phyloP scores from a whole-genome alignment of 2,329 filamentous ascomycete species.

The Paecilomyces dactylethromorphus region DNA sequence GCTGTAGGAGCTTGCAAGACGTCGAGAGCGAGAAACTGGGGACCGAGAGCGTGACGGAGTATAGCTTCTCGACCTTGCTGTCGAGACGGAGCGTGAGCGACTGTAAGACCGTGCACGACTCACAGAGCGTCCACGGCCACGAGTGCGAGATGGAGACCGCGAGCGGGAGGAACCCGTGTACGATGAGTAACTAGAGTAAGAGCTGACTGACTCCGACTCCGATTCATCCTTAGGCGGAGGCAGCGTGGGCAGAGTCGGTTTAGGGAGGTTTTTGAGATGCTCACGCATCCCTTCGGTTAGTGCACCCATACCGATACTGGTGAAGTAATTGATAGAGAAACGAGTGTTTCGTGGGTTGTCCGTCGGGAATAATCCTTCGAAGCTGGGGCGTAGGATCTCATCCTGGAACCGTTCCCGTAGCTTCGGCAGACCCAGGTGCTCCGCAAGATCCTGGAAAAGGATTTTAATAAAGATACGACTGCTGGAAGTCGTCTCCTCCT shows the following conservation, averaged over 20 bases:
- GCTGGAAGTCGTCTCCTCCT: constrained; percentile 93
- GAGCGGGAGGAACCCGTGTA: constrained; percentile 46
- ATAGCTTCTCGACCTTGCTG: constrained; percentile 23
- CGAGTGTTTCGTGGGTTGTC: constrained; percentile 86
- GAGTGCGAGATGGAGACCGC: constrained; percentile 14
- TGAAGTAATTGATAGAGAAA: constrained; percentile 99
- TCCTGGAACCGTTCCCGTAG: constrained; percentile 71
- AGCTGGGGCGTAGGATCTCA: constrained; percentile 67
- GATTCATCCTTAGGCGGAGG: constrained; percentile 51
- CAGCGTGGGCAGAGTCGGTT: constrained; percentile 68
- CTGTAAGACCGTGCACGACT: constrained; percentile 23
- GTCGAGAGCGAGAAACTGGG: constrained; percentile 21
- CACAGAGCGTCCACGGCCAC: constrained; percentile 12
- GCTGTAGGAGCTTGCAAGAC: constrained; percentile 26
- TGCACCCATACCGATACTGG: constrained; percentile 90
- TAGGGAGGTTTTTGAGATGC: constrained; percentile 80
- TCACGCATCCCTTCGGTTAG: constrained; percentile 95
- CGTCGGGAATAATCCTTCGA: constrained; percentile 81
- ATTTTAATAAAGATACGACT: constrained; percentile 99
- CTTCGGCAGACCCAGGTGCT: constrained; percentile 77
- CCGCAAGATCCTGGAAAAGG: constrained; percentile 82
- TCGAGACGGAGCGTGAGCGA: constrained; percentile 21
- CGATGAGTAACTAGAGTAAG: constrained; percentile 72
- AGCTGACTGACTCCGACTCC: constrained; percentile 58
- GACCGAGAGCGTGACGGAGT: constrained; percentile 32